Conservation (phyloP, 106 monocot genomes). For the Allium sativum region DNA sequence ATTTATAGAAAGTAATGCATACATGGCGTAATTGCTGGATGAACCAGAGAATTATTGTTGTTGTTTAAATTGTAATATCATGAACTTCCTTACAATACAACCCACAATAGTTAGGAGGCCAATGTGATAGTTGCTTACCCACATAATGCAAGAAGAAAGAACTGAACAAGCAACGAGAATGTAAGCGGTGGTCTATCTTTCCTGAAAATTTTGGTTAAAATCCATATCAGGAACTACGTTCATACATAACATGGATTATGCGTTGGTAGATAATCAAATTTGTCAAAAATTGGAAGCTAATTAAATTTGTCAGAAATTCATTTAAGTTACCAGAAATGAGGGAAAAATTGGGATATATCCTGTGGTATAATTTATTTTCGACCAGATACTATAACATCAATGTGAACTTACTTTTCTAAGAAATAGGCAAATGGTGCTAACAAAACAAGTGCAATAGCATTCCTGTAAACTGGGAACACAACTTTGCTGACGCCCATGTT, state of each 20-base stretch:
- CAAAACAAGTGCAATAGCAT: slow-evolving; percentile 74
- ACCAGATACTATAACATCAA: neutral
- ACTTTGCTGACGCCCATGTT: slow-evolving; percentile 91
- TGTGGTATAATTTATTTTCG: neutral
- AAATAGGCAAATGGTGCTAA: slow-evolving; percentile 92
- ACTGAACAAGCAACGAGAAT: slow-evolving; percentile 42
- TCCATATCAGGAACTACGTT: no score
- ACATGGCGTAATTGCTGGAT: no score
- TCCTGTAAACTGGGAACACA: slow-evolving; percentile 83
- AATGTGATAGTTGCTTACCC: slow-evolving; percentile 29
- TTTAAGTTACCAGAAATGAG: neutral
- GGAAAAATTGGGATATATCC: neutral
- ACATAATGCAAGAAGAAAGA: slow-evolving; percentile 60
- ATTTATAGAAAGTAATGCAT: no score
- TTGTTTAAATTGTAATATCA: neutral
- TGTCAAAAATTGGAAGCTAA: no score
- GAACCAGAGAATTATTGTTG: neutral
- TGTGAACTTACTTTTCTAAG: slow-evolving; percentile 61
- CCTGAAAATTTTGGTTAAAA: slow-evolving; percentile 21
- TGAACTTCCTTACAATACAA: no score
- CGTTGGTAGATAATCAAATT: no score
- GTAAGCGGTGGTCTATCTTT: slow-evolving; percentile 61
- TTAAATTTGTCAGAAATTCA: no score
- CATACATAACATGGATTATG: no score
- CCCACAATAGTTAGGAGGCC: no score